These are phyloP conservation scores for Xylaria sp. DNA, from an alignment of 2,329 filamentous ascomycete species.

Conservation along the genomic window DNA sequence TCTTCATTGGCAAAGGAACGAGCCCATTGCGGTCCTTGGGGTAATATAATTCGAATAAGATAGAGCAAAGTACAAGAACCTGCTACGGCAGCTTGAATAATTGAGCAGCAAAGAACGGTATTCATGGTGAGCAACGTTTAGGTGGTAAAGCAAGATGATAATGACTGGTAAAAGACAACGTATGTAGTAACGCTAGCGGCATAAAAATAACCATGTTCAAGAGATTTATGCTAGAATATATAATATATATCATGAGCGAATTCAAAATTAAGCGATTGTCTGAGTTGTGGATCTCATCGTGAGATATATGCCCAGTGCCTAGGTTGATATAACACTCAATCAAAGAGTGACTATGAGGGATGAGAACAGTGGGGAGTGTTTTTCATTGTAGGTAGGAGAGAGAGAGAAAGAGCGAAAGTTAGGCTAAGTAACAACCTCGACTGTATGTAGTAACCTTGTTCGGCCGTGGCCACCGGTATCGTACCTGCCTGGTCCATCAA, in stretches of 20 bases:
- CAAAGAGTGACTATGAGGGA: neutral
- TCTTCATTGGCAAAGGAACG: constrained; percentile 58
- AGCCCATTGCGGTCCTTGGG: constrained; percentile 55
- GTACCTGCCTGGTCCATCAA: constrained; percentile 18
- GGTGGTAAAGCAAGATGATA: neutral
- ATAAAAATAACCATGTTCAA: constrained; percentile 25
- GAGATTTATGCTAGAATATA: constrained; percentile 11
- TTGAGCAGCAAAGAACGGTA: constrained; percentile 37
- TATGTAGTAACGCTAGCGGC: constrained; percentile 1
- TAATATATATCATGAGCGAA: neutral
- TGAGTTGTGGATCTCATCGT: neutral
- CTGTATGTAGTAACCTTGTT: neutral
- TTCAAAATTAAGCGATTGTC: constrained; percentile 7
- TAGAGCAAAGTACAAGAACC: constrained; percentile 49
- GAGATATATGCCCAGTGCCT: neutral
- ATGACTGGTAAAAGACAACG: constrained; percentile 1
- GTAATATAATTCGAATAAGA: constrained; percentile 42
- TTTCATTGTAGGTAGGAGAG: neutral
- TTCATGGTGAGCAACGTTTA: constrained; percentile 39
- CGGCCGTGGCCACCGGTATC: constrained; percentile 26
- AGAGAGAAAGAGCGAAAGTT: neutral
- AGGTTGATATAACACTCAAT: neutral
- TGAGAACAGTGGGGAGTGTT: constrained; percentile 16
- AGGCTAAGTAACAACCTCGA: neutral
- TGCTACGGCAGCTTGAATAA: constrained; percentile 49